Conservation (phyloP, 305 asterid genomes). For the Fraxinus velutina region DNA sequence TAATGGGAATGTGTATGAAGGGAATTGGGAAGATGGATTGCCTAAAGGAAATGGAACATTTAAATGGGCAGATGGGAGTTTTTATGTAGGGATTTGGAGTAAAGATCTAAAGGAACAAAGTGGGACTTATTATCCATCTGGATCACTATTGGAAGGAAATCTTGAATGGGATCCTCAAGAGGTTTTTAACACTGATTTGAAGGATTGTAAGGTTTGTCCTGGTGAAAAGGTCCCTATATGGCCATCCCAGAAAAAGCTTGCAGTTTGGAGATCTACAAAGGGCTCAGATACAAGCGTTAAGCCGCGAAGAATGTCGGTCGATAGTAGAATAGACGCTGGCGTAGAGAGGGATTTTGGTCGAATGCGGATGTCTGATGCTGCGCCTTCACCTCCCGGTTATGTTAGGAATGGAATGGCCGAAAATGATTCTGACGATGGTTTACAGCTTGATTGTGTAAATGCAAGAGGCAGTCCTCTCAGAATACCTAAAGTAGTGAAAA, state of each 20-base stretch:
- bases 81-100: slow-evolving; percentile 64
- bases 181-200: slow-evolving; percentile 46
- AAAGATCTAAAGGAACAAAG: slow-evolving; percentile 48
- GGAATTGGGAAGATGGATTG: slow-evolving; percentile 61
- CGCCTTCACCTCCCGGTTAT: slow-evolving; percentile 37
- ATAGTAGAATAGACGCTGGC: slow-evolving; percentile 59
- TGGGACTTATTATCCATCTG: slow-evolving; percentile 55
- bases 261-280: slow-evolving; percentile 58
- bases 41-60: slow-evolving; percentile 67
- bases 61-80: slow-evolving; percentile 64
- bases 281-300: slow-evolving; percentile 37
- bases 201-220: slow-evolving; percentile 48
- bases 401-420: slow-evolving; percentile 19
- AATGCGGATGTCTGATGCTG: slow-evolving; percentile 49
- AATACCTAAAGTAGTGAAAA: slow-evolving; percentile 67
- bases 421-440: slow-evolving; percentile 13
- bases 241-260: slow-evolving; percentile 88
- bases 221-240: slow-evolving; percentile 62
- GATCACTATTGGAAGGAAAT: slow-evolving; percentile 35
- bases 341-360: slow-evolving; percentile 56
- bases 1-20: slow-evolving; percentile 53
- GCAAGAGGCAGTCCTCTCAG: slow-evolving; percentile 48
- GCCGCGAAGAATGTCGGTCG: slow-evolving; percentile 73
- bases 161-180: slow-evolving; percentile 66
- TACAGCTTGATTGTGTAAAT: slow-evolving; percentile 19